Evolutionary conservation across 371 early-diverging fungal species (phyloP), one percentile per base, ranked within the genome.

Genomic region (Apophysomyces elegans): DNA sequence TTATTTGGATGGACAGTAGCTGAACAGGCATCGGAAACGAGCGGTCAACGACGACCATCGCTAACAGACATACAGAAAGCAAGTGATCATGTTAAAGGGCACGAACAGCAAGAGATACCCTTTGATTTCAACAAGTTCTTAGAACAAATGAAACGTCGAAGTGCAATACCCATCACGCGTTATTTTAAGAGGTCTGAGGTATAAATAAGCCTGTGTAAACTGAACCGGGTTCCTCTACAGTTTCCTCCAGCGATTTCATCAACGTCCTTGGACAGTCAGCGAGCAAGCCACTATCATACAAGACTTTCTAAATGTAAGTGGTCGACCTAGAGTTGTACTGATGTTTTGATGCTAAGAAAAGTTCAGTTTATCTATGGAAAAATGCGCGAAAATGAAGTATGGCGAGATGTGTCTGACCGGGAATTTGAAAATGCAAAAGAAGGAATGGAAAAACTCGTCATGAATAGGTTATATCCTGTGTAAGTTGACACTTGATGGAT

Each of bases 361-460:
- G 84, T 84, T 59, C 58, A 80, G 80, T 80, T 80, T 72, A 80
- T 77, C 78, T 70, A 75, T 13, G 74, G 67, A 13, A 85, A 86
- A 62, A 92, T 91, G 86, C 70, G 79, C 13, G 77, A 79, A 45
- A 80, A 78, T 35, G 88, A 89, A 37, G 74, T 88, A 4, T 92
- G 92, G 92, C 75, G 73, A 57, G 73, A 85, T 46, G 64, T 76
- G 16, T 74, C 80, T 7, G 92, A 91, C 7, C 81, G 85, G 63
- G 90, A 90, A 63, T 88, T 90, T 73, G 94, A 94, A 61, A 91
- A 90, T 78, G 87, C 91, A 8, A 84, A 87, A 56, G 94, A 95
- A 72, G 94, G 94, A 37, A 89, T 94, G 85, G 95, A 94, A 65
- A 93, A 94, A 64, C 81, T 94, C 16, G 88, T 93, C 14, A 94